Evolutionary conservation across 2,329 filamentous ascomycete genomes (phyloP).

Genomic region (Fusarium avenaceum): DNA sequence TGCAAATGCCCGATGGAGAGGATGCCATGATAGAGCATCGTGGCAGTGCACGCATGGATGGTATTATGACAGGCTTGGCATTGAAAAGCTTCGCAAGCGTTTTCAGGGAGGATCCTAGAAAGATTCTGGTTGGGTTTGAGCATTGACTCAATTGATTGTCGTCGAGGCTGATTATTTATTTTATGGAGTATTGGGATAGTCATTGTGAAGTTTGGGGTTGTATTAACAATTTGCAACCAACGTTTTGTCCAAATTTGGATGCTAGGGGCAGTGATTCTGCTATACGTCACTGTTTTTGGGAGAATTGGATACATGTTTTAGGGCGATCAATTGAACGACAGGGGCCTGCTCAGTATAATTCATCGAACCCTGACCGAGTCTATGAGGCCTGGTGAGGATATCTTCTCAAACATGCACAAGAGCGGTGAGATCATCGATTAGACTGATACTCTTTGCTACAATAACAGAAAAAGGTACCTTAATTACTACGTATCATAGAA

Average conservation of each 20-base stretch:
- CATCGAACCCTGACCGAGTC: neutral
- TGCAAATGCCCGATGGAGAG: slow-evolving; percentile 1
- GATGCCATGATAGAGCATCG: neutral
- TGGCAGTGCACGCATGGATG: slow-evolving; percentile 39
- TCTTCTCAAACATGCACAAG: no score
- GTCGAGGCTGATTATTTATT: slow-evolving; percentile 19
- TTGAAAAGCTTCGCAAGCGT: slow-evolving; percentile 34
- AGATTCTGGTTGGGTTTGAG: neutral
- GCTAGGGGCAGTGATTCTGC: slow-evolving; percentile 2
- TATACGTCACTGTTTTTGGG: slow-evolving; percentile 35
- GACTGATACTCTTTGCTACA: neutral
- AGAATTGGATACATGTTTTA: slow-evolving; percentile 19
- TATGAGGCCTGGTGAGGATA: no score
- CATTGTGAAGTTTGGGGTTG: slow-evolving; percentile 15
- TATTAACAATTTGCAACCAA: slow-evolving; percentile 4
- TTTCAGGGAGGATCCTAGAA: slow-evolving; percentile 16
- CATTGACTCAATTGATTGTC: slow-evolving; percentile 4
- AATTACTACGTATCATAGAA: neutral
- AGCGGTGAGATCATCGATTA: neutral
- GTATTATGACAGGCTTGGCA: slow-evolving; percentile 28
- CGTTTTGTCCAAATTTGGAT: slow-evolving; percentile 13
- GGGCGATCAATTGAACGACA: slow-evolving; percentile 10
- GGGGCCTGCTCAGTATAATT: slow-evolving; percentile 4
- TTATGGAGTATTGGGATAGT: slow-evolving; percentile 15
- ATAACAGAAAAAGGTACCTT: neutral